Conservation (phyloP, 1,284 basidiomycete species). For the Melampsora larici-populina region DNA sequence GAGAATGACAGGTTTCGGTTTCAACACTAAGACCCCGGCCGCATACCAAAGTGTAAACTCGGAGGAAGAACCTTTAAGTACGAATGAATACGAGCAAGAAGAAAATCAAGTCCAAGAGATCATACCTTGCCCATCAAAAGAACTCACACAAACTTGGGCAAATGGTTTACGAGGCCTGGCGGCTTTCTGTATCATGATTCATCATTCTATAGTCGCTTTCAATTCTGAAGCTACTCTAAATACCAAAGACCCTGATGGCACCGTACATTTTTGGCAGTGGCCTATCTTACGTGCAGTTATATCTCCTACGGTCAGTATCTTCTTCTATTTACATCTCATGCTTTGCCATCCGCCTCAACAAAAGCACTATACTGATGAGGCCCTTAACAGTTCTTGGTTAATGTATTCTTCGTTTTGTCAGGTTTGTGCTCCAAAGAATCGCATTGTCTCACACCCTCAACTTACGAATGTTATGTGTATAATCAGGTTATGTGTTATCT, state of each 20-base stretch:
- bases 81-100: not conserved
- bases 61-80: not conserved
- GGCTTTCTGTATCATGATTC: not conserved
- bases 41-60: not conserved
- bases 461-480: not conserved
- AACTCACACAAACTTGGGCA: not conserved
- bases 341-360: not conserved
- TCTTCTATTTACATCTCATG: too few relatives aligned
- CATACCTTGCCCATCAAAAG: not conserved
- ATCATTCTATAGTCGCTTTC: not conserved
- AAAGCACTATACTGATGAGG: not conserved
- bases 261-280: not conserved
- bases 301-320: not conserved
- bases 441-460: not conserved
- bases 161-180: not conserved
- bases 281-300: not conserved
- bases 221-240: not conserved
- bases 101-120: not conserved
- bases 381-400: not conserved
- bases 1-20: not conserved
- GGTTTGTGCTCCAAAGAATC: not conserved
- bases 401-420: not conserved
- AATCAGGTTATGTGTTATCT: not conserved
- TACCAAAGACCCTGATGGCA: not conserved
- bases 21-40: not conserved